phyloP scores from a whole-genome alignment of 2,329 filamentous ascomycete species.

The Bipolaris cookei region DNA sequence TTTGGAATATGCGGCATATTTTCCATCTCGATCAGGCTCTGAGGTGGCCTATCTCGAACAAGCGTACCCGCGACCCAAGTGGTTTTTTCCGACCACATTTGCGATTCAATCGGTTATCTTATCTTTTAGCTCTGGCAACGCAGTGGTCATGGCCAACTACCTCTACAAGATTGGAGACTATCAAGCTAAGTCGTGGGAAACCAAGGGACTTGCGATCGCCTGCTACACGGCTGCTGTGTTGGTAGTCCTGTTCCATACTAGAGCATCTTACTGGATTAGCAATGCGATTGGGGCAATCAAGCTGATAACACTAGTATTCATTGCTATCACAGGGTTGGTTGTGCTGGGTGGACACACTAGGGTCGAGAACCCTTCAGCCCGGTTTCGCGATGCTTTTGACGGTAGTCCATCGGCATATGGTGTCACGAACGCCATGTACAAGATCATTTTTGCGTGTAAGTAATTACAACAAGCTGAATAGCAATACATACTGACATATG shows the following conservation, averaged over 20 bases:
- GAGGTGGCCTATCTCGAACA: slow-evolving; percentile 43
- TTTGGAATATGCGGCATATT: slow-evolving; percentile 37
- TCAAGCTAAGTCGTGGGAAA: slow-evolving; percentile 34
- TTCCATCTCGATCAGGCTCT: slow-evolving; percentile 39
- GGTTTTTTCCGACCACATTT: slow-evolving; percentile 39
- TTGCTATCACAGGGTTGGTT: slow-evolving; percentile 40
- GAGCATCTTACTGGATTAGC: slow-evolving; percentile 37
- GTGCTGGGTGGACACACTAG: slow-evolving; percentile 33
- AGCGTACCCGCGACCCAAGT: slow-evolving; percentile 35
- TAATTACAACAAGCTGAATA: not conserved
- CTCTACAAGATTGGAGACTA: slow-evolving; percentile 39
- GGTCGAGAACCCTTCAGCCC: not conserved
- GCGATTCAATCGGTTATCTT: slow-evolving; percentile 39
- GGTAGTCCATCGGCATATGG: not conserved
- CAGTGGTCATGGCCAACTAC: slow-evolving; percentile 39
- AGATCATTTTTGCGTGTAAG: slow-evolving; percentile 41
- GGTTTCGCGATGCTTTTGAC: not conserved
- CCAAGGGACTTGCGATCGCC: slow-evolving; percentile 39
- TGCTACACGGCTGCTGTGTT: slow-evolving; percentile 35
- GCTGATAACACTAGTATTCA: slow-evolving; percentile 66
- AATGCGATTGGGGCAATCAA: slow-evolving; percentile 57
- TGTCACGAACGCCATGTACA: slow-evolving; percentile 30
- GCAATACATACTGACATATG: not conserved
- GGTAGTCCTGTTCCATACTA: slow-evolving; percentile 31
- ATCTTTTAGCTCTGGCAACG: slow-evolving; percentile 42